Base-by-base conservation (phyloP, 2,329 filamentous ascomycete genomes). In the Nemania serpens region DNA sequence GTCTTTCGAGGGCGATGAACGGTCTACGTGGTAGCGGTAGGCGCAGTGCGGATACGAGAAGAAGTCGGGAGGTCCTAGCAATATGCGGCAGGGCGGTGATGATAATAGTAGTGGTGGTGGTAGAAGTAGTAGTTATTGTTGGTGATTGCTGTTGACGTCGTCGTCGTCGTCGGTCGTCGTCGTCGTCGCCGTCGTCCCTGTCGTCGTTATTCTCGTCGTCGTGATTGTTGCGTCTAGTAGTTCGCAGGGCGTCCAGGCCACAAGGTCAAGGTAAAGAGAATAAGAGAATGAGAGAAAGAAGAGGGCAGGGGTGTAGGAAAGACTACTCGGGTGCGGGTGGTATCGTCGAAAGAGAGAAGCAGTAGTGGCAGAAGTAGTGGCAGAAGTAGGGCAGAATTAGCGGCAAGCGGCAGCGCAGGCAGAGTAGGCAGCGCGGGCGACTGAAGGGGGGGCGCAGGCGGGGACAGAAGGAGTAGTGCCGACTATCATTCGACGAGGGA, bases 291-390 rank as follows among this genome's bases (percentile, higher is more conserved):
- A 37, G 57, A 55, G 54, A 55, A 55, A 41, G 55, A 46, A 50
- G 59, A 62, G 33, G 49, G 60, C 25, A 29, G 25, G 25, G 25
- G 7, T 29, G 25, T 29, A 29, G 25, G 25, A 29, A 29, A 7
- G 25, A 7, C 25, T 7, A 29, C 25, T 60, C 49, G 59, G 59
- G 45, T 58, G 56, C 52, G 54, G 57, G 47, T 62, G 63, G 60
- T 60, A 59, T 65, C 59, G 67, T 63, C 62, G 65, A 67, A 61
- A 69, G 65, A 67, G 59, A 69, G 25, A 29, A 29, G 25, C 25
- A 29, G 25, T 29, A 29, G 25, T 29, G 25, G 25, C 25, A 29
- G 25, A 7, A 29, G 3, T 29, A 29, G 25, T 7, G 25, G 25
- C 25, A 29, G n/a, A n/a, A n/a, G n/a, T n/a, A n/a, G n/a, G n/a